Base-by-base conservation (phyloP, 176 grass and related monocot species). In the Aegilops umbellulata region DNA sequence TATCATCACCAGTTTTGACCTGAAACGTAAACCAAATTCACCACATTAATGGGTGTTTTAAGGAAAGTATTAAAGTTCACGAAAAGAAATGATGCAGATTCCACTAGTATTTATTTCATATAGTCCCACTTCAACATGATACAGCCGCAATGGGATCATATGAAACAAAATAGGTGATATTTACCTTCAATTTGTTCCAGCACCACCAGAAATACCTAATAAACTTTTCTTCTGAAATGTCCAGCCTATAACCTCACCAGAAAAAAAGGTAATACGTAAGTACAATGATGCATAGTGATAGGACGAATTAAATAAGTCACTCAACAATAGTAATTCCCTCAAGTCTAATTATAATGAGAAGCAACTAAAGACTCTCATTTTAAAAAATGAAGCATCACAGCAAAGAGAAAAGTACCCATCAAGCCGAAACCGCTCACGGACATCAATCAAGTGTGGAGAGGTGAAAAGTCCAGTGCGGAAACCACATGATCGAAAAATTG, bases 121-220 rank as follows among this genome's bases (percentile, higher is more conserved):
- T 64, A 63, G 44, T 58, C 27, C 62, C 32, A 62, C 35, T 49
- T 69, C 42, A 41, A 62, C 17, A 44, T 26, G 47, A 74, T 72
- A 19, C 22, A 51, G 23, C 14, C 42, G 64, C 30, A 64, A 24
- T 14, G 68, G n/a, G 31, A 84, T n/a, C 51, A 63, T n/a, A 47
- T 29, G 57, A 76, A 65, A 76, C 30, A 27, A 57, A 78, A 83
- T 35, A 62, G 46, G 15, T 67, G 8, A 85, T 36, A 70, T 46
- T 76, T 84, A 94, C 97, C 92, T 99, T 92, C 51, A 99, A 69
- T 84, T 79, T 95, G 65, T 96, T 89, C 97, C 97, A 99, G 55
- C 97, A 99, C 94, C 94, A 96, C 97, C 97, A 99, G 86, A 99
- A 99, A 88, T 99, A 94, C 66, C 90, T 92, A 60, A 87, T 77